Evolutionary conservation across 1,284 basidiomycete genomes (phyloP), one percentile per base, ranked within the genome.

Genomic region (Peniophora sp.): DNA sequence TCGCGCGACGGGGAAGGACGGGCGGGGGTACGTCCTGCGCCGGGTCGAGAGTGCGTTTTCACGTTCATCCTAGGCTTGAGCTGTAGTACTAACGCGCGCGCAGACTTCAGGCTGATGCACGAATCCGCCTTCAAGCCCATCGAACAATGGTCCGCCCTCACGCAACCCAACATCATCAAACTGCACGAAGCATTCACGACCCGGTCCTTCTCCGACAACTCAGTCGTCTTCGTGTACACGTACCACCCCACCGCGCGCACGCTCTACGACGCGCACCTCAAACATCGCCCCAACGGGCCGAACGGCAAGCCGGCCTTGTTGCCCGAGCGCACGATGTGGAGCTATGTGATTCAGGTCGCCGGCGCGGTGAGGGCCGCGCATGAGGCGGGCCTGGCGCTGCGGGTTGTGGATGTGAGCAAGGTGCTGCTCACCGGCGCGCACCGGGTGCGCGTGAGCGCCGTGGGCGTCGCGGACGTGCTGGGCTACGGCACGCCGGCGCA

Each of bases 101-200:
- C 64, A 92, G 93, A 89, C 55, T 98, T 87, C 67, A 85, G 92
- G 24, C 69, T 98, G 37, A 79, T 76, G 58, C 82, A 88, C 57
- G 89, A 94, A 62, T 73, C 77, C 9, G 94, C 95, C 1, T 96
- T 98, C 61, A 72, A 72, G 6, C 70, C 83, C 3, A 87, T 98
- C 24, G 95, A 98, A 60, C 73, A 84, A 17, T 99, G 97, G 97
- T 81, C 85, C 2, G 77, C 81, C 48, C 76, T 98, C 53, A 78
- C 76, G 17, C 95, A 99, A 71, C 94, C 97, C 0, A 85, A 82
- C 59, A 88, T 99, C 55, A 83, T 97, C 23, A 72, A 81, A 17
- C 74, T 98, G 8, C 80, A 83, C 45, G 97, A 99, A 67, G 97
- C 96, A 0, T 99, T 99, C 70, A 98, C 97, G 0, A 97, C 95